phyloP scores from a whole-genome alignment of 2,329 filamentous ascomycete genomes.

The Colletotrichum navitas region DNA sequence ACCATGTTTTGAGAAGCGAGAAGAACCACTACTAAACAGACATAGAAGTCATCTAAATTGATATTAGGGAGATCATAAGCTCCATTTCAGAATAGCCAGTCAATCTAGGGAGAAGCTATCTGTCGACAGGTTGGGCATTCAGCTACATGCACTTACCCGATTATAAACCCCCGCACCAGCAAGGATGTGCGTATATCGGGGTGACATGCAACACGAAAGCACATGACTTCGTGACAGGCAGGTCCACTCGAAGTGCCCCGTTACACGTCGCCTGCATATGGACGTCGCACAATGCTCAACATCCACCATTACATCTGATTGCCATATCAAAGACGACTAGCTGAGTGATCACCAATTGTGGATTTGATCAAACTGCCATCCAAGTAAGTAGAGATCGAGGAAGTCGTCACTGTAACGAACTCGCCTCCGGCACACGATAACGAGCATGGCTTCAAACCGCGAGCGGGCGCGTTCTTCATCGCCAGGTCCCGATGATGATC shows the following conservation, averaged over 20 bases:
- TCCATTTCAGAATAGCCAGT: neutral
- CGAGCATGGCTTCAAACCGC: conserved; percentile 16
- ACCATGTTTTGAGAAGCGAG: neutral
- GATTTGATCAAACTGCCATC: no score
- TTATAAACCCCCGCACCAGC: accelerated
- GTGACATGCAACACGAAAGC: conserved; percentile 18
- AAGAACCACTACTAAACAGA: neutral
- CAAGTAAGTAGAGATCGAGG: neutral
- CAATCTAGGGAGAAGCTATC: no score
- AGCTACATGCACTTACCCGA: neutral
- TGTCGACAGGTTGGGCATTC: neutral
- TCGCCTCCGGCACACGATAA: neutral
- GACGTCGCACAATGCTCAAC: conserved; percentile 17
- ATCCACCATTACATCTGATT: neutral
- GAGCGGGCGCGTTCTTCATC: conserved; percentile 9
- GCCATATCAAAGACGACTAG: neutral
- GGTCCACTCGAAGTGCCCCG: neutral
- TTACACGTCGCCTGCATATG: conserved; percentile 10
- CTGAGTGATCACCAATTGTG: neutral
- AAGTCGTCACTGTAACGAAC: no score
- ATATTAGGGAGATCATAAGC: neutral
- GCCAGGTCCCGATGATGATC: conserved; percentile 62
- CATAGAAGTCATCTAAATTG: neutral
- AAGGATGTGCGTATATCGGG: neutral
- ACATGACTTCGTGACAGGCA: conserved; percentile 47